A percentile compares a stretch with the other conserved stretches of the same genome.
Conservation (phyloP, 1,139 yeast genomes). For the Pichiaceae sp. region DNA sequence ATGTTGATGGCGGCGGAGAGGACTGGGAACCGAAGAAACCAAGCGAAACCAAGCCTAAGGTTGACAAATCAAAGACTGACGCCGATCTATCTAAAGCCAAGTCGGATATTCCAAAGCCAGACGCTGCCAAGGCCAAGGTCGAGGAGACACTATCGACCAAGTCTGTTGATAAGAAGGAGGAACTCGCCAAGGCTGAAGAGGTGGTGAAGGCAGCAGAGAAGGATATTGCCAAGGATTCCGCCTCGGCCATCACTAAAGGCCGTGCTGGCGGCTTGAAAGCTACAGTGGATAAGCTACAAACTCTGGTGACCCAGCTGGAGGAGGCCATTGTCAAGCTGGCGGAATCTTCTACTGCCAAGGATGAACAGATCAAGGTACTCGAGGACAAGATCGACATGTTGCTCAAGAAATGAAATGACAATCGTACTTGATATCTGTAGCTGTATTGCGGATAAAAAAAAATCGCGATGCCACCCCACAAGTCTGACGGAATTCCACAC, state of each 20-base stretch:
- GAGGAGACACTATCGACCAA: not conserved
- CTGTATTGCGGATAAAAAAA: too few relatives aligned
- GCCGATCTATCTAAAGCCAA: not conserved
- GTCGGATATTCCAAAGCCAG: not conserved
- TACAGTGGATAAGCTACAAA: slow-evolving; percentile 57
- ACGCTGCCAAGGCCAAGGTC: not conserved
- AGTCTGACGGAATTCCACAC: not conserved
- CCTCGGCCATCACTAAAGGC: slow-evolving; percentile 33
- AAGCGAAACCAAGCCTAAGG: not conserved
- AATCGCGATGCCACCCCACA: too few relatives aligned
- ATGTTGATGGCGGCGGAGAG: slow-evolving; percentile 32
- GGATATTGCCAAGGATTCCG: slow-evolving; percentile 2
- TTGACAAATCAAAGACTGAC: not conserved
- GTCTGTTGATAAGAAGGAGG: slow-evolving; percentile 1
- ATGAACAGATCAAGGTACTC: slow-evolving; percentile 40
- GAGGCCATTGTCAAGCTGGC: slow-evolving; percentile 42
- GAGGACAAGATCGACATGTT: slow-evolving; percentile 36
- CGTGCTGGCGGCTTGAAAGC: slow-evolving; percentile 43
- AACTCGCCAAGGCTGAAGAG: slow-evolving; percentile 12
- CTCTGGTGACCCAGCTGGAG: slow-evolving; percentile 49
- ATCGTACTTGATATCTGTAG: not conserved
- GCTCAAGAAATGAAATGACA: slow-evolving; percentile 8
- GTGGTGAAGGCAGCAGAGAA: slow-evolving; percentile 4
- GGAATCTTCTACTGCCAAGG: slow-evolving; percentile 51
- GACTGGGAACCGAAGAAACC: slow-evolving; percentile 16